Conservation (phyloP, 768 basidiomycete genomes). For the Phylloporus arenicola region DNA sequence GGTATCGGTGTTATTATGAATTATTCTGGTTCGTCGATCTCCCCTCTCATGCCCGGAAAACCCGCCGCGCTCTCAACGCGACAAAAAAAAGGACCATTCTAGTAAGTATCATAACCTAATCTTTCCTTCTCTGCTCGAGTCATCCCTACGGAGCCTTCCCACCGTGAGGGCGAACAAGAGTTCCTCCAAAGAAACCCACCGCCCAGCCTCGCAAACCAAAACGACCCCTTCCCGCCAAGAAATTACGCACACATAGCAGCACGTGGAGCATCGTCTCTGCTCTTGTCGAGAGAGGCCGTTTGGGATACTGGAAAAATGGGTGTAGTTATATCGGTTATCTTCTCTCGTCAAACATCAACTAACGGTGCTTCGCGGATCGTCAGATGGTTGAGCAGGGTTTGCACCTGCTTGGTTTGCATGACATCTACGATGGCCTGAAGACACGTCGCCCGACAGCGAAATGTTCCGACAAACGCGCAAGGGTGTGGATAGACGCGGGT, state of each 20-base stretch:
- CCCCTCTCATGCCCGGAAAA: too few species aligned
- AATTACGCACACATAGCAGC: slow-evolving; percentile 51
- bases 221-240: slow-evolving; percentile 23
- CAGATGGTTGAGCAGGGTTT: slow-evolving; percentile 87
- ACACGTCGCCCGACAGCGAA: slow-evolving; percentile 53
- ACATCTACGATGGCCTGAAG: slow-evolving; percentile 60
- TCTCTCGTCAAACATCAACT: neutral
- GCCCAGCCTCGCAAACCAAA: slow-evolving; percentile 30
- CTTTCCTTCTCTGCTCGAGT: too few species aligned
- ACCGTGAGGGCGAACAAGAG: slow-evolving; percentile 34
- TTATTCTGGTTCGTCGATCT: too few species aligned
- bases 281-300: slow-evolving; percentile 74
- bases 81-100: too few species aligned
- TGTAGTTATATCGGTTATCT: slow-evolving; percentile 24
- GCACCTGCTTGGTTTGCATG: slow-evolving; percentile 69
- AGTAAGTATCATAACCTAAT: too few species aligned
- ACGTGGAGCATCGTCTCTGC: slow-evolving; percentile 86
- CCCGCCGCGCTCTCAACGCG: too few species aligned
- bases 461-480: slow-evolving; percentile 47
- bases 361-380: neutral
- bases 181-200: slow-evolving; percentile 41
- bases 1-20: too few species aligned
- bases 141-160: slow-evolving; percentile 22
- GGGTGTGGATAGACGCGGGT: too few species aligned
- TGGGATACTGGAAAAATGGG: slow-evolving; percentile 86